phyloP scores from a whole-genome alignment of 352 stramenopile species.

The Phytophthora syringae region DNA sequence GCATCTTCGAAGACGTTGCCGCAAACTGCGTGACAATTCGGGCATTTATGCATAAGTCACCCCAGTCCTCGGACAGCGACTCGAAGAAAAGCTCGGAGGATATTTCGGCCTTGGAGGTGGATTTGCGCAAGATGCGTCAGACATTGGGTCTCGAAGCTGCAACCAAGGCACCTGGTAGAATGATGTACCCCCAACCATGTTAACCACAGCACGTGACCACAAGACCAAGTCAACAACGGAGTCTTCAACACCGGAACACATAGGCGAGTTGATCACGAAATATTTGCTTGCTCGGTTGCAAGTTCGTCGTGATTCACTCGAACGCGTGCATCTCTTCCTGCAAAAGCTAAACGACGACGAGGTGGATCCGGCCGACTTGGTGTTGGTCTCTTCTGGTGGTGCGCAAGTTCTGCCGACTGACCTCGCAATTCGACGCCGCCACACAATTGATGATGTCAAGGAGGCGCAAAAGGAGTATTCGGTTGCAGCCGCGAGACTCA shows the following conservation, averaged over 20 bases:
- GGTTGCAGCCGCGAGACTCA: conserved; percentile 70
- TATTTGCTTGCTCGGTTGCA: conserved; percentile 80
- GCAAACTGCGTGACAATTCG: conserved; percentile 75
- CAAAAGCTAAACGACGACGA: conserved; percentile 78
- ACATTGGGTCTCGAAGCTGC: conserved; percentile 37
- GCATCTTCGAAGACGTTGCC: conserved; percentile 79
- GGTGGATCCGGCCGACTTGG: conserved; percentile 55
- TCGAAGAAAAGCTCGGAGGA: conserved; percentile 25
- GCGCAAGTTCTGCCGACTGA: conserved; percentile 48
- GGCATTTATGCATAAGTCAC: conserved; percentile 58
- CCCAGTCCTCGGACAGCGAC: conserved; percentile 14
- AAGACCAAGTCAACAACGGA: conserved; percentile 18
- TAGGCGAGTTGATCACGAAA: conserved; percentile 60
- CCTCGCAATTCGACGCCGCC: conserved; percentile 65
- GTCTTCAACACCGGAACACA: conserved; percentile 21
- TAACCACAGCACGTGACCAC: conserved; percentile 1
- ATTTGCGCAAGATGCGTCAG: conserved; percentile 56
- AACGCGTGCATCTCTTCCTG: conserved; percentile 57
- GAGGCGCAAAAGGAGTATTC: conserved; percentile 76
- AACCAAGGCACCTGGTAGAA: conserved; percentile 25
- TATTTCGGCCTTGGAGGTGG: conserved; percentile 61
- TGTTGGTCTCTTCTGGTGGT: conserved; percentile 22
- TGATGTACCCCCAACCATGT: conserved; percentile 22
- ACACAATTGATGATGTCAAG: conserved; percentile 85
- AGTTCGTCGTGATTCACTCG: conserved; percentile 54